Evolutionary conservation across 1,284 basidiomycete species (phyloP).

Genomic region (Cryptococcus deneoformans): DNA sequence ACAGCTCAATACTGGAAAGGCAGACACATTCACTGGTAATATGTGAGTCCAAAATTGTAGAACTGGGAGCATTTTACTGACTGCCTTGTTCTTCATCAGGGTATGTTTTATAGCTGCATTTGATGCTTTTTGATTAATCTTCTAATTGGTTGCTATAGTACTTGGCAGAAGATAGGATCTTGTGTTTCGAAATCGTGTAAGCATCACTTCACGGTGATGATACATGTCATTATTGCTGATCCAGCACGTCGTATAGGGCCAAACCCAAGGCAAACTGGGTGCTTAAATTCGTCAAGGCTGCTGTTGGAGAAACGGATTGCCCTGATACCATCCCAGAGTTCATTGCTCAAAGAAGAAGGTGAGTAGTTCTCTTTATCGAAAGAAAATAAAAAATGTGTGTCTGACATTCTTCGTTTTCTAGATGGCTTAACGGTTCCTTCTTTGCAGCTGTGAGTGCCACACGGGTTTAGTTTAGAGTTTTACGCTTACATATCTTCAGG

Average conservation of each 20-base stretch:
- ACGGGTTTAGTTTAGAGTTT: background rate
- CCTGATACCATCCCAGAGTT: slow-evolving; percentile 93
- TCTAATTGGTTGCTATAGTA: slow-evolving; percentile 21
- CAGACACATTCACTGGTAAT: slow-evolving; percentile 88
- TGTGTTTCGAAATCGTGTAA: slow-evolving; percentile 89
- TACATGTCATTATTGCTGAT: background rate
- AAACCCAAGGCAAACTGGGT: slow-evolving; percentile 89
- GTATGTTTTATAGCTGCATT: too few relatives aligned
- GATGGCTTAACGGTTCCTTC: slow-evolving; percentile 71
- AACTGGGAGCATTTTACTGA: too few relatives aligned
- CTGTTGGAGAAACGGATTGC: slow-evolving; percentile 95
- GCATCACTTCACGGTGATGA: slow-evolving; percentile 6
- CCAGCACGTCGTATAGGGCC: slow-evolving; percentile 52
- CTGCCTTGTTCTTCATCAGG: too few relatives aligned
- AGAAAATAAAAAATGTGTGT: background rate
- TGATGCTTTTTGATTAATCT: background rate
- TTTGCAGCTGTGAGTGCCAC: slow-evolving; percentile 65
- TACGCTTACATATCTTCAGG: slow-evolving; percentile 32
- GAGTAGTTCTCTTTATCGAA: slow-evolving; percentile 49
- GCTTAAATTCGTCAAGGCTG: slow-evolving; percentile 92
- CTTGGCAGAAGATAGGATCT: slow-evolving; percentile 66
- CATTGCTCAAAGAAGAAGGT: slow-evolving; percentile 66
- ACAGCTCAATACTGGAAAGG: slow-evolving; percentile 81
- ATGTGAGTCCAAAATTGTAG: slow-evolving; percentile 33
- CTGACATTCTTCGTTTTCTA: slow-evolving; percentile 7